phyloP scores from a whole-genome alignment of 2,329 filamentous ascomycete genomes.

The Fusarium tanahbumbuense region DNA sequence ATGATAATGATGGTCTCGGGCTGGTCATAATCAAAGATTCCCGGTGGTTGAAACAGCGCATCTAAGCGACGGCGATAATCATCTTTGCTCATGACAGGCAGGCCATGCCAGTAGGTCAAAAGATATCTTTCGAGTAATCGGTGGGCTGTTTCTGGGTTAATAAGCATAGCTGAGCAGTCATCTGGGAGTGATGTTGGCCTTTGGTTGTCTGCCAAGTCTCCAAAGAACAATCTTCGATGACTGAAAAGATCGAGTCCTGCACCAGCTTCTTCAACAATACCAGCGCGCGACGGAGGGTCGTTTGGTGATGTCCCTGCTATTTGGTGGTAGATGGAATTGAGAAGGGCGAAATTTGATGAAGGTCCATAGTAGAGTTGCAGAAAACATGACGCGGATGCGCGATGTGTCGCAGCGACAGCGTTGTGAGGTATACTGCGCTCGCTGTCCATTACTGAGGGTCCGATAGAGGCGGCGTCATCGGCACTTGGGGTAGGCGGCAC shows the following conservation, averaged over 20 bases:
- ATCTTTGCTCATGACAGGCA: constrained; percentile 52
- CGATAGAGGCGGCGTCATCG: constrained; percentile 16
- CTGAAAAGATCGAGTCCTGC: constrained; percentile 49
- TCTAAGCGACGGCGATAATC: constrained; percentile 52
- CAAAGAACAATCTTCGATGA: constrained; percentile 48
- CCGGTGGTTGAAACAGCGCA: constrained; percentile 49
- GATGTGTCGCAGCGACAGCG: constrained; percentile 60
- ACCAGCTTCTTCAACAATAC: constrained; percentile 47
- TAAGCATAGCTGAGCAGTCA: constrained; percentile 49
- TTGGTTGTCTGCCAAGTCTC: constrained; percentile 53
- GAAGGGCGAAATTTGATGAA: constrained; percentile 59
- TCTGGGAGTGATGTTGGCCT: constrained; percentile 42
- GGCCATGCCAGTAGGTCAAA: constrained; percentile 54
- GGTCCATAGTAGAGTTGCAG: constrained; percentile 61
- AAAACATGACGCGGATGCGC: constrained; percentile 56
- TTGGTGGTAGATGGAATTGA: constrained; percentile 50
- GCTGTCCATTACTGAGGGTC: constrained; percentile 30
- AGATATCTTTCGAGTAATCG: constrained; percentile 55
- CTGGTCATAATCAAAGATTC: constrained; percentile 49
- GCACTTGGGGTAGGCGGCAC: constrained; percentile 34
- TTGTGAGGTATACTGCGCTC: constrained; percentile 50
- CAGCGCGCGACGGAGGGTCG: constrained; percentile 39
- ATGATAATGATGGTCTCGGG: constrained; percentile 53
- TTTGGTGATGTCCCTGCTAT: constrained; percentile 46
- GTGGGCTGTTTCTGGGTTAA: constrained; percentile 54